Evolutionary conservation across 1,284 basidiomycete species (phyloP), one percentile per base, ranked within the genome.

Genomic region (Ganoderma sinense): DNA sequence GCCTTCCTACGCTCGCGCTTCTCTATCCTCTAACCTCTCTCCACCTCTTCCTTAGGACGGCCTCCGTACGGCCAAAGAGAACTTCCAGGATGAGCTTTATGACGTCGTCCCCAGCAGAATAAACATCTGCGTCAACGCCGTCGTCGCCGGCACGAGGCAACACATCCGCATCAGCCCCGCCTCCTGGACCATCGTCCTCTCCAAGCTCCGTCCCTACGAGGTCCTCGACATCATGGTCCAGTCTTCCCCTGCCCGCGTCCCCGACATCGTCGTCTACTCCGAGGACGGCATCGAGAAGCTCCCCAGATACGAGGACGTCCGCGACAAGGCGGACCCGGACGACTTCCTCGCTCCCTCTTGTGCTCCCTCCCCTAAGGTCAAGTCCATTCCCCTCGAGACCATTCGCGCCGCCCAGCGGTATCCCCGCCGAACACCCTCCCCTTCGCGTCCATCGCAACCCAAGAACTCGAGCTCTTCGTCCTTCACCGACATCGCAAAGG

Each of bases 101-200:
- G 68, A 75, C 14, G 69, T 87, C 14, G 74, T 81, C 3, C 79
- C 83, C 40, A 75, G 83, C 0, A 81, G 82, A 3, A 85, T 92
- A 8, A 78, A 82, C 8, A 86, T 92, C 72, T 83, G 81, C 55
- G 77, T 85, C 16, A 79, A 76, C 62, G 82, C 82, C 5, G 75
- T 79, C 13, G 79, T 82, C 45, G 80, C 79, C 23, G 79, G 79
- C 0, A 74, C 78, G 29, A 75, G 73, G 33, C 77, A 76, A 11
- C 73, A 76, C 16, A 86, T 90, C 7, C 83, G 86, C 29, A 88
- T 92, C 51, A 86, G 86, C 2, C 82, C 85, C 29, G 83, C 82
- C 39, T 89, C 87, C n/a, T 92, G 91, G 91, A 67, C 79, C 1
- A 79, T 79, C 2, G 81, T 89, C 16, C 74, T 85, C 11, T 64